Percentiles rank a stretch among this genome's conserved stretches.
Evolutionary conservation across 139 green algal species (phyloP).

Genomic region (Nannochloris sp.): DNA sequence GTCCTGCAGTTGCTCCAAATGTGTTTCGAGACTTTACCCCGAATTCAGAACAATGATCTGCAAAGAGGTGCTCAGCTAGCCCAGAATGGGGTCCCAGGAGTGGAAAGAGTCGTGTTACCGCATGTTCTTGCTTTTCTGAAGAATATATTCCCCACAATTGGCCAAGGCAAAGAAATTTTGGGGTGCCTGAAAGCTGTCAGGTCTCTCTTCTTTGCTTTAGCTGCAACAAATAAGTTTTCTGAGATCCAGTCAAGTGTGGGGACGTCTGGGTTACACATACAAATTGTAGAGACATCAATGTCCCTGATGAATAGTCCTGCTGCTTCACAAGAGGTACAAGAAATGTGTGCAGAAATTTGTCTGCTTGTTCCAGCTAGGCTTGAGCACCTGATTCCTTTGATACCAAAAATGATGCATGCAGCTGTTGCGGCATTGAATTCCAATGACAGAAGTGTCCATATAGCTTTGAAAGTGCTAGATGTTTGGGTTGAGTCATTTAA

Average conservation of each 20-base stretch:
- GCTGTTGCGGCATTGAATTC: slow-evolving; percentile 64
- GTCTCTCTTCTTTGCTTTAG: slow-evolving; percentile 21
- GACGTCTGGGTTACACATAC: slow-evolving; percentile 11
- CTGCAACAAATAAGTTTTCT: slow-evolving; percentile 17
- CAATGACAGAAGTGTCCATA: slow-evolving; percentile 34
- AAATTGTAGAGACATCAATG: slow-evolving; percentile 18
- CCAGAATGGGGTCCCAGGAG: slow-evolving; percentile 11
- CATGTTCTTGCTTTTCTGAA: slow-evolving; percentile 17
- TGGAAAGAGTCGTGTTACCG: slow-evolving; percentile 20
- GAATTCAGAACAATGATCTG: slow-evolving; percentile 21
- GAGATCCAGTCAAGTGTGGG: slow-evolving; percentile 26
- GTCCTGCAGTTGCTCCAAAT: slow-evolving; percentile 19
- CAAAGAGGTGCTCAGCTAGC: slow-evolving; percentile 11
- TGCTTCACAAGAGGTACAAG: slow-evolving; percentile 12
- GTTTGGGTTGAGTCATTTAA: slow-evolving; percentile 90
- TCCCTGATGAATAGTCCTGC: slow-evolving; percentile 10
- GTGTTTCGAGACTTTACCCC: slow-evolving; percentile 26
- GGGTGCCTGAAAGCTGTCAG: slow-evolving; percentile 17
- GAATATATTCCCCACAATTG: neutral
- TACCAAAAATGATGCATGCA: slow-evolving; percentile 76
- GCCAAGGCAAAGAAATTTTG: neutral
- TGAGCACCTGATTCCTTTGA: slow-evolving; percentile 59
- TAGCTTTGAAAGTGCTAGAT: slow-evolving; percentile 71
- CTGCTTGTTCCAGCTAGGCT: slow-evolving; percentile 75
- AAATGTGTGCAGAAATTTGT: slow-evolving; percentile 74